These are phyloP conservation scores for Aspergillus sp. DNA, from an alignment of 2,329 filamentous ascomycete species.

Conservation along the genomic window DNA sequence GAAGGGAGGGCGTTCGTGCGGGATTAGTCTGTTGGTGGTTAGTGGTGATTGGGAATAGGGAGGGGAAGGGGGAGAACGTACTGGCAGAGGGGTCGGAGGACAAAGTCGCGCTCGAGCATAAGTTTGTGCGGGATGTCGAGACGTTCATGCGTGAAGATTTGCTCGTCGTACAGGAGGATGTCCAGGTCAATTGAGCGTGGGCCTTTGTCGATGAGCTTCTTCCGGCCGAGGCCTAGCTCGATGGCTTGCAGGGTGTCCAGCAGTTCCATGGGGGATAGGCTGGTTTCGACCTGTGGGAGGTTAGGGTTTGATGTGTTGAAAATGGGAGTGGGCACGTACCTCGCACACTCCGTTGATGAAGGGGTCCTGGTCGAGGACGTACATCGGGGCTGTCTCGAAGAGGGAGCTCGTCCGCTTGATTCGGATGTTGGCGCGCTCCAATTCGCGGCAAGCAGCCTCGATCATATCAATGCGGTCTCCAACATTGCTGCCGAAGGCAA, in stretches of 20 bases:
- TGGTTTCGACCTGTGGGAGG: conserved; percentile 71
- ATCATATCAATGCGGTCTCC: conserved; percentile 84
- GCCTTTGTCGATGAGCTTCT: conserved; percentile 87
- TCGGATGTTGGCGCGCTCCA: conserved; percentile 71
- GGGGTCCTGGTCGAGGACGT: conserved; percentile 80
- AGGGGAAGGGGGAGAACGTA: conserved; percentile 23
- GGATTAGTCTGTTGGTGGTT: conserved; percentile 41
- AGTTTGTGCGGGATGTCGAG: conserved; percentile 82
- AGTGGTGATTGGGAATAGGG: conserved; percentile 12
- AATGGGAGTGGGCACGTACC: conserved; percentile 57
- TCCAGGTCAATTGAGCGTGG: conserved; percentile 94
- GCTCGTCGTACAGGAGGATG: conserved; percentile 77
- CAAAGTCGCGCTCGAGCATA: conserved; percentile 91
- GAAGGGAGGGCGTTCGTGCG: conserved; percentile 39
- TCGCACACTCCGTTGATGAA: conserved; percentile 94
- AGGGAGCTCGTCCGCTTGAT: conserved; percentile 81
- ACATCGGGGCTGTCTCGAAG: conserved; percentile 97
- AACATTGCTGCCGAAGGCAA: conserved; percentile 91
- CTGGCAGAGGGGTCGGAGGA: conserved; percentile 76
- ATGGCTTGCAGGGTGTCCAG: conserved; percentile 81
- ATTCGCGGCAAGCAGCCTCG: conserved; percentile 75
- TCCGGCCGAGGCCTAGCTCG: conserved; percentile 75
- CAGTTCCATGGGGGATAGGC: conserved; percentile 70
- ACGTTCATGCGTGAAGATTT: conserved; percentile 66
- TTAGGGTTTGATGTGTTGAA: conserved; percentile 12